Evolutionary conservation across 2,329 filamentous ascomycete species (phyloP).

Genomic region (Ophiostoma australiae): DNA sequence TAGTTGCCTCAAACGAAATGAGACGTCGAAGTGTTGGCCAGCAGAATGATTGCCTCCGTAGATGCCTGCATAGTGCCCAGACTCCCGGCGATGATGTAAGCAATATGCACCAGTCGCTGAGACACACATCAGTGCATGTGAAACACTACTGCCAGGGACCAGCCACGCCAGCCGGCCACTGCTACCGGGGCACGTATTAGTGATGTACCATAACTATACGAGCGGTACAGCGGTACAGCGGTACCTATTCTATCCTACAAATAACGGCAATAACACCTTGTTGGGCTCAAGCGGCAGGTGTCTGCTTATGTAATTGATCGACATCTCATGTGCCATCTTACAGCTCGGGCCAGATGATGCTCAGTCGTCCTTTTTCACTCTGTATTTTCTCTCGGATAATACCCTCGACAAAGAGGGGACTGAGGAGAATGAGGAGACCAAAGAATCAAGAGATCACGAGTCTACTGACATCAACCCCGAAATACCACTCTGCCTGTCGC

Average conservation of each 20-base stretch:
- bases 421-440: not conserved
- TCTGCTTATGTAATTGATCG: not conserved
- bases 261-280: not conserved
- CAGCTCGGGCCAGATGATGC: not conserved
- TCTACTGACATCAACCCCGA: not conserved
- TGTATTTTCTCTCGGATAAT: not conserved
- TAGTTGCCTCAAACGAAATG: not conserved
- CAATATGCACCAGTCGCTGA: not conserved
- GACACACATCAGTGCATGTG: not conserved
- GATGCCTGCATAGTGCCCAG: slow-evolving; percentile 9
- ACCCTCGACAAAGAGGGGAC: not conserved
- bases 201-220: not conserved
- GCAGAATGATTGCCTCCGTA: not conserved
- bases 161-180: not conserved
- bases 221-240: not conserved
- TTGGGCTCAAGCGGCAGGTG: not conserved
- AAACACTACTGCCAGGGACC: slow-evolving; percentile 7
- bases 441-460: not conserved
- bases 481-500: not conserved
- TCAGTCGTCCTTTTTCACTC: not conserved
- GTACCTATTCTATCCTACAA: not conserved
- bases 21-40: not conserved
- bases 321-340: not conserved
- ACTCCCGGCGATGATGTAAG: slow-evolving; percentile 1
- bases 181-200: not conserved